Base-by-base conservation (phyloP, 208 protist species). In the Crithidia fasciculata region DNA sequence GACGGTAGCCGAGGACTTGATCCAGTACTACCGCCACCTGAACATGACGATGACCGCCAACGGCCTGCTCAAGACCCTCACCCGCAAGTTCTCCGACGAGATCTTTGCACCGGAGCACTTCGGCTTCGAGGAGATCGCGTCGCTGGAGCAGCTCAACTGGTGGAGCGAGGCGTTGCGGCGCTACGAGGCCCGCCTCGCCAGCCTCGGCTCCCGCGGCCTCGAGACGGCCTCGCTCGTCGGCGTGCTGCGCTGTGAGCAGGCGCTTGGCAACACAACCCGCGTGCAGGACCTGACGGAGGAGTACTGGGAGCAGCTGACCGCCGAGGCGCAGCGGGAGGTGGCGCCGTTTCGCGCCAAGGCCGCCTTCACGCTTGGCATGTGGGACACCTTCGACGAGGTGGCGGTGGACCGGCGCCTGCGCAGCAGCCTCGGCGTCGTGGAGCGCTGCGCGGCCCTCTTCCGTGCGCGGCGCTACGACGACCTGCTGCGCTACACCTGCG, bases 141-240 rank as follows among this genome's bases (percentile, higher is more conserved):
- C 87, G 36, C 61, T 97, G 43, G 92, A 97, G 79, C 92, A 97
- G 78, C 85, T 97, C 55, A 90, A 95, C 52, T 95, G 90, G 90
- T 95, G 89, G 88, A 82, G 69, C 45, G 90, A 97, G 70, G 92
- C 92, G 5, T 78, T 95, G 55, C 69, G 74, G 64, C 88, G 82
- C 44, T 97, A 97, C 70, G 73, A 86, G 55, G 83, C 83, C 9
- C 79, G 87, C 50, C 84, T 95, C 80, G 67, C 67, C 15, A 84
- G 80, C 60, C 71, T 50, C 13, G 78, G 79, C 36, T 76, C 81
- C 43, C 75, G 81, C 10, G 61, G 28, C 57, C 62, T 91, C 8
- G 80, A 94, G 54, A 80, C 85, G 37, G 76, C 78, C 13, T 83
- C 89, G 43, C 78, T 97, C 45, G 76, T 95, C 8, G 92, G 90